Base-by-base conservation (phyloP, 176 grass and related monocot species). In the Carex kokanica region DNA sequence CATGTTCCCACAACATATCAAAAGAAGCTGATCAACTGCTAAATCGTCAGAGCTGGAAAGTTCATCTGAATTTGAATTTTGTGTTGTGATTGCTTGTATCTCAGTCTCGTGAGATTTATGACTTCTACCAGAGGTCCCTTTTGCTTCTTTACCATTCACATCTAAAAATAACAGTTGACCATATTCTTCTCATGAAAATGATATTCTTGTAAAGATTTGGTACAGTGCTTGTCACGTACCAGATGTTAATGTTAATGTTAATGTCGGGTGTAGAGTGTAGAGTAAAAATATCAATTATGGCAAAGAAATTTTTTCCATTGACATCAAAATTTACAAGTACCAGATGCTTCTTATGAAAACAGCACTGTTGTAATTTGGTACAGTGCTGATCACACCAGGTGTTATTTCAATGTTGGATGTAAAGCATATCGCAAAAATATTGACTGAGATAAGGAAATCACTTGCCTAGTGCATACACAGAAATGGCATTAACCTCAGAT, bases 381-480 rank as follows among this genome's bases (percentile, higher is more conserved):
- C 10, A 47, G n/a, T 51, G n/a, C 69, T 49, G 13, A 2, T 78
- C 51, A 31, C 15, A 56, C 25, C 73, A 18, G 25, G 23, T 78
- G 73, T 14, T 4, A 18, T 56, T 14, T 78, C 6, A 16, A 78
- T 78, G 51, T 32, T 56, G 51, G 20, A 51, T 34, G 59, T 86
- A 56, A 86, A 85, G 62, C 40, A 77, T 65, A 41, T 62, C 0
- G 8, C 83, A 41, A 59, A 74, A 67, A 60, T 58, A 51, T 64
- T 36, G 53, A 84, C 51, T 34, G 54, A 55, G 45, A 63, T 78
- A 63, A 51, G 81, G 66, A 54, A 81, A 90, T 68, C 83, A 98
- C 92, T 93, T 98, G 85, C 95, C 95, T 93, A 94, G 87, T 82
- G 92, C 88, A 98, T 94, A 91, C 85, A 94, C 85, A 54, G 90